Evolutionary conservation across 2,329 filamentous ascomycete species (phyloP).

Genomic region (Cladosporium velox): DNA sequence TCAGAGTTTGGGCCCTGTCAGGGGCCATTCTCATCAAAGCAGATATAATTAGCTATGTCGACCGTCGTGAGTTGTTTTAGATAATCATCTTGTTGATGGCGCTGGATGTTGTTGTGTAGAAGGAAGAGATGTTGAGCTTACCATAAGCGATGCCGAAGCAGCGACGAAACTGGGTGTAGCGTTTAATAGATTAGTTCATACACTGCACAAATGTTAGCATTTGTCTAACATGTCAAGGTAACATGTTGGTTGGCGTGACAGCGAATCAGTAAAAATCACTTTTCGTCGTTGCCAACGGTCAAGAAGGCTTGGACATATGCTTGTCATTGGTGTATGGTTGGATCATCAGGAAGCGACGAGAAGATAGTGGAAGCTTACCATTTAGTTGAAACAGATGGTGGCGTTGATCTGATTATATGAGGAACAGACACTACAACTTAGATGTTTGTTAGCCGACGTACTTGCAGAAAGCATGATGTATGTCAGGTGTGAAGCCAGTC

Average conservation of each 20-base stretch:
- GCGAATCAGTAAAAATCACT: slow-evolving; percentile 32
- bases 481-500: slow-evolving; percentile 8
- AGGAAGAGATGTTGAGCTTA: background rate
- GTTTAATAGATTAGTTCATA: background rate
- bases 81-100: slow-evolving; percentile 37
- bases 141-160: background rate
- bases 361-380: slow-evolving; percentile 15
- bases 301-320: slow-evolving; percentile 45
- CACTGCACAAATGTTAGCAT: slow-evolving; percentile 16
- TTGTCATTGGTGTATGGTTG: slow-evolving; percentile 41
- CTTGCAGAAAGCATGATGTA: slow-evolving; percentile 29
- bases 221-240: background rate
- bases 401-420: background rate
- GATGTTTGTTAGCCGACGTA: slow-evolving; percentile 44
- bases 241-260: background rate
- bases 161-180: background rate
- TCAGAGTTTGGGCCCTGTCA: slow-evolving; percentile 36
- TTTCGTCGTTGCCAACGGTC: slow-evolving; percentile 40
- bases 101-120: background rate
- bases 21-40: slow-evolving; percentile 43
- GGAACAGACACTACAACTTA: slow-evolving; percentile 29
- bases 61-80: slow-evolving; percentile 43
- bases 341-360: slow-evolving; percentile 33
- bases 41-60: slow-evolving; percentile 39
- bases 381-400: background rate